Evolutionary conservation across 2,329 filamentous ascomycete genomes (phyloP), one percentile per base, ranked within the genome.

Genomic region (Aspergillus proliferans): DNA sequence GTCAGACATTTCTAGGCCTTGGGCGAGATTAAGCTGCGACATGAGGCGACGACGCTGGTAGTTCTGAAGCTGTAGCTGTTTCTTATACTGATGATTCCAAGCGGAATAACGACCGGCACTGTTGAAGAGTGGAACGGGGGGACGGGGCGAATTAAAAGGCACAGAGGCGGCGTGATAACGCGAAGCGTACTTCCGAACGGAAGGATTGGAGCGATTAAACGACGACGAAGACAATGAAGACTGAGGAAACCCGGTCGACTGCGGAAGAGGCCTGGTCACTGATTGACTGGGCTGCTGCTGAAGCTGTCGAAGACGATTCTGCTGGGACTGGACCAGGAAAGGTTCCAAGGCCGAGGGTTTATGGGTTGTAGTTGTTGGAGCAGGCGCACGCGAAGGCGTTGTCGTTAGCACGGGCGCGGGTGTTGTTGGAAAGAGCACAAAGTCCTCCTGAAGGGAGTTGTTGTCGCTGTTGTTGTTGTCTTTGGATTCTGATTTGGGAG

Each of bases 371-470:
- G 53, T 70, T 62, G 55, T 58, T 38, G 54, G 62, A 60, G 58
- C 63, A 61, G 58, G 56, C 55, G 61, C 61, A 64, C 60, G 62
- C 63, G 60, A 65, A 61, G 63, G 60, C 58, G 58, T 61, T 52
- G 49, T 54, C 49, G 52, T 68, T 64, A 63, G 62, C 58, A 62
- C 62, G 54, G 58, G 59, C 51, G 58, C 59, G 48, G 63, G 55
- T 42, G 56, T 52, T 47, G 62, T 34, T 43, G 69, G 72, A 58
- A 65, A 75, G 49, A 75, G 71, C 50, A 73, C 71, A 54, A 74
- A 75, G 72, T 75, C 72, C 63, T 69, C 64, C 46, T 58, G 62
- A 45, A 59, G 56, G 47, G 56, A 58, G 60, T 57, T 64, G 65
- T 57, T 61, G 56, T 48, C 61, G 64, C 53, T 59, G 56, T 55